Conservation (phyloP, 2,329 filamentous ascomycete species). For the Fusarium sp. region DNA sequence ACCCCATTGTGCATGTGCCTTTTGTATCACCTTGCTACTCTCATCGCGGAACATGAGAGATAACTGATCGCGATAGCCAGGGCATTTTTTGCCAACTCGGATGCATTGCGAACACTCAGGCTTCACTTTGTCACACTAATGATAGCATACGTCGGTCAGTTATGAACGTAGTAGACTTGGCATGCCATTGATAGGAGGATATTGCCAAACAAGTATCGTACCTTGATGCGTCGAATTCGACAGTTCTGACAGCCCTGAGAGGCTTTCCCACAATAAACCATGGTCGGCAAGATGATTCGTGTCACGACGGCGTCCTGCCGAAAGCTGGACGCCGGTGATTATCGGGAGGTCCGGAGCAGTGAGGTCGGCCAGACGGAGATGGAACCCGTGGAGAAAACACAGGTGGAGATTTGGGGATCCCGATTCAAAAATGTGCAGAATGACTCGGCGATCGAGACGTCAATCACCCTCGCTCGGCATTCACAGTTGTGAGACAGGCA, state of each 20-base stretch:
- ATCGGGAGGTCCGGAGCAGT: constrained; percentile 14
- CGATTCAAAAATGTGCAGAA: constrained; percentile 10
- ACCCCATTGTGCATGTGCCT: constrained; percentile 63
- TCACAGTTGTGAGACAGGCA: constrained; percentile 6
- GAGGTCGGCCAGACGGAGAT: constrained; percentile 11
- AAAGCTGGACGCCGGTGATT: constrained; percentile 21
- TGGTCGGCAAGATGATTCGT: constrained; percentile 39
- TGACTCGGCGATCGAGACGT: not conserved
- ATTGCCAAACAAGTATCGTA: constrained; percentile 44
- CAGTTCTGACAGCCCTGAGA: constrained; percentile 64
- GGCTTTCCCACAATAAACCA: constrained; percentile 67
- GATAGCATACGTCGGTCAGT: constrained; percentile 18
- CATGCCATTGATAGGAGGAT: not conserved
- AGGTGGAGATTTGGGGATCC: constrained; percentile 3
- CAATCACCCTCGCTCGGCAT: constrained; percentile 1
- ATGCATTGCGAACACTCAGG: constrained; percentile 71
- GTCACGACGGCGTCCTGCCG: constrained; percentile 11
- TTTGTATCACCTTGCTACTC: constrained; percentile 68
- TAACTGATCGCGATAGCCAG: constrained; percentile 70
- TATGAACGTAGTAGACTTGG: not conserved
- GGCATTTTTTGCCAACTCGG: constrained; percentile 67
- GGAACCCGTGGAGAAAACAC: constrained; percentile 13
- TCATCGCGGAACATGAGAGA: constrained; percentile 74
- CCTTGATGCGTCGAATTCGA: constrained; percentile 64
- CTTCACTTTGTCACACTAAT: constrained; percentile 67